phyloP scores from a whole-genome alignment of 2,329 filamentous ascomycete genomes.

The Curvularia eragrostidis region DNA sequence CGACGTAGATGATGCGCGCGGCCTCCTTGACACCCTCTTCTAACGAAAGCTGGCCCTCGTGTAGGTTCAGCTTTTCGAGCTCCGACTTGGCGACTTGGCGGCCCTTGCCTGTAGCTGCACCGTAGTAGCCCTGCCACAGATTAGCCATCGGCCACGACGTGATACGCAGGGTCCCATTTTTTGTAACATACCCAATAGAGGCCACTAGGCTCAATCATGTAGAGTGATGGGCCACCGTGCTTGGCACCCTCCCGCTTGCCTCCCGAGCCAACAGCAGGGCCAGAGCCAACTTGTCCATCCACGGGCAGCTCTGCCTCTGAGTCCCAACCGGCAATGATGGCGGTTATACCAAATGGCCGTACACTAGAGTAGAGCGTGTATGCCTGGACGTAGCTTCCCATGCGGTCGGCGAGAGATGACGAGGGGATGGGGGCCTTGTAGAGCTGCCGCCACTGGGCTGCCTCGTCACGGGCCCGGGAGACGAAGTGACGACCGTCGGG shows the following conservation, averaged over 20 bases:
- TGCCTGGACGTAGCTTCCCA: conserved; percentile 95
- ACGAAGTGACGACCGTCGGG: conserved; percentile 96
- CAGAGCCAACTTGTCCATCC: conserved; percentile 86
- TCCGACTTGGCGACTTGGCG: conserved; percentile 97
- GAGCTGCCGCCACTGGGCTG: conserved; percentile 84
- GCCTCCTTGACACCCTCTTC: conserved; percentile 94
- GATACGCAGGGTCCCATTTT: not conserved
- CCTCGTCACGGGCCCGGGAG: conserved; percentile 92
- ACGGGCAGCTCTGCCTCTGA: conserved; percentile 83
- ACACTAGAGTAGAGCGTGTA: conserved; percentile 98
- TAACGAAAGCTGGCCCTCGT: conserved; percentile 76
- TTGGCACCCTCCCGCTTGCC: conserved; percentile 78
- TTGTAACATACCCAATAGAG: conserved; percentile 77
- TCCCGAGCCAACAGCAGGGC: conserved; percentile 79
- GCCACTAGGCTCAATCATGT: conserved; percentile 99
- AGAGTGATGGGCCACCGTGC: conserved; percentile 89
- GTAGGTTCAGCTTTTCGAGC: conserved; percentile 94
- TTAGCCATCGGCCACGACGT: conserved; percentile 7
- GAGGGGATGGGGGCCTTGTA: conserved; percentile 96
- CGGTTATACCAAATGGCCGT: conserved; percentile 93
- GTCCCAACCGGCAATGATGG: conserved; percentile 93
- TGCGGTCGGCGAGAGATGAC: conserved; percentile 84
- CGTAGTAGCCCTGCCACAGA: conserved; percentile 81
- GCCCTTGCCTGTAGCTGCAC: conserved; percentile 95
- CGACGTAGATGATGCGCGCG: conserved; percentile 94